Conservation (phyloP, 176 grass and related monocot species). For the Ensete glaucum region DNA sequence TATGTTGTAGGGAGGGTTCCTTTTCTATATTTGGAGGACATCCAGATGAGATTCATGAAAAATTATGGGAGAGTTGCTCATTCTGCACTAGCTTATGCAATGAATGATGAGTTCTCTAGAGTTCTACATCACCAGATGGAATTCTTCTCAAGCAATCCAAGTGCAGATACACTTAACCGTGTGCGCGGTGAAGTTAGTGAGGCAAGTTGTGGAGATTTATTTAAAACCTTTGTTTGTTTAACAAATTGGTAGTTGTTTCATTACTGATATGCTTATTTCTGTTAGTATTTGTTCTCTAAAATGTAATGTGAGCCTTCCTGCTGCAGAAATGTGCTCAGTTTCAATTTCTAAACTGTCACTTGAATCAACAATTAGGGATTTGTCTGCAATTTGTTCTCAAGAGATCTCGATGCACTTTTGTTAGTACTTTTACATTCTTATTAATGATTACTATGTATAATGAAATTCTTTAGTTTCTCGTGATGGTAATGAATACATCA, state of each 20-base stretch:
- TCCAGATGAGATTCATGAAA: slow-evolving; percentile 9
- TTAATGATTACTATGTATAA: background rate
- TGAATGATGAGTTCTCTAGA: slow-evolving; percentile 6
- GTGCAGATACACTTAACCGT: background rate
- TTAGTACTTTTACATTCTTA: background rate
- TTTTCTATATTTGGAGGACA: slow-evolving; percentile 8
- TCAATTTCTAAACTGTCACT: too few species aligned
- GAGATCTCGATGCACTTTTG: too few species aligned
- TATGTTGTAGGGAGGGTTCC: slow-evolving; percentile 2
- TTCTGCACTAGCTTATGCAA: slow-evolving; percentile 4
- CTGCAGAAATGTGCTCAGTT: too few species aligned
- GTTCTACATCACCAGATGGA: slow-evolving; percentile 7
- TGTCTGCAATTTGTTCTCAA: too few species aligned
- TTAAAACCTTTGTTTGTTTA: background rate
- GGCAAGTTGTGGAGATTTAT: background rate
- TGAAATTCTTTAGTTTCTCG: too few species aligned
- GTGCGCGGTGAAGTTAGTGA: background rate
- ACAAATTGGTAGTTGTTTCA: background rate
- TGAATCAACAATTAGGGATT: too few species aligned
- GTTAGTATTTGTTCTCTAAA: too few species aligned
- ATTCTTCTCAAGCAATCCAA: slow-evolving; percentile 4
- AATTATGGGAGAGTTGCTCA: slow-evolving; percentile 4
- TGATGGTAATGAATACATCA: background rate
- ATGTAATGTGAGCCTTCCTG: too few species aligned
- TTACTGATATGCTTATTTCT: background rate